phyloP scores from a whole-genome alignment of 2,329 filamentous ascomycete species.

The Aphanocladium album region DNA sequence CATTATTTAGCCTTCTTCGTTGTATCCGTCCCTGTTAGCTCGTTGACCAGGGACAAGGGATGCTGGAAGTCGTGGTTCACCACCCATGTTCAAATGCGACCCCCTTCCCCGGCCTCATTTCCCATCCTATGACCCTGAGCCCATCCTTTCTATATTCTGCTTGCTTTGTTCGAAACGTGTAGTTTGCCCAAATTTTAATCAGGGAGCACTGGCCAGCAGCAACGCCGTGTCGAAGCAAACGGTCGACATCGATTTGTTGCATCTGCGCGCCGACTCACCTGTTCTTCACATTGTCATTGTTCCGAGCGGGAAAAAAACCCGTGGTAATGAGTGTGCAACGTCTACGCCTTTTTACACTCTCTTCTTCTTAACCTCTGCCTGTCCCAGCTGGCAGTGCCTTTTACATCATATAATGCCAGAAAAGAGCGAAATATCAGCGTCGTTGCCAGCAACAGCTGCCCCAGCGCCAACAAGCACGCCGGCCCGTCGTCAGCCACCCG shows the following conservation, averaged over 20 bases:
- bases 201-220: background rate
- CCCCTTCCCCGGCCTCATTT: slow-evolving; percentile 7
- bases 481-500: background rate
- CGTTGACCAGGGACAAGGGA: background rate
- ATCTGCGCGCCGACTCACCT: background rate
- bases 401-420: background rate
- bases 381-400: background rate
- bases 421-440: background rate
- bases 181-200: background rate
- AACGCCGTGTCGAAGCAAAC: background rate
- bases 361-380: background rate
- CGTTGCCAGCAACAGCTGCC: background rate
- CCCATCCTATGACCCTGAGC: background rate
- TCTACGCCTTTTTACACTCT: background rate
- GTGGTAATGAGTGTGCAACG: background rate
- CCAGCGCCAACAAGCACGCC: background rate
- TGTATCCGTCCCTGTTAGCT: background rate
- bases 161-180: background rate
- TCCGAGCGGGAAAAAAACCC: background rate
- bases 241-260: background rate
- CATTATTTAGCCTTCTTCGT: background rate
- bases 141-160: background rate
- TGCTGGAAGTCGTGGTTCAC: background rate
- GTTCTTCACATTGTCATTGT: background rate
- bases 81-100: background rate